Evolutionary conservation across 495 filamentous ascomycete species (phyloP).

Genomic region (Pyronema domesticum): DNA sequence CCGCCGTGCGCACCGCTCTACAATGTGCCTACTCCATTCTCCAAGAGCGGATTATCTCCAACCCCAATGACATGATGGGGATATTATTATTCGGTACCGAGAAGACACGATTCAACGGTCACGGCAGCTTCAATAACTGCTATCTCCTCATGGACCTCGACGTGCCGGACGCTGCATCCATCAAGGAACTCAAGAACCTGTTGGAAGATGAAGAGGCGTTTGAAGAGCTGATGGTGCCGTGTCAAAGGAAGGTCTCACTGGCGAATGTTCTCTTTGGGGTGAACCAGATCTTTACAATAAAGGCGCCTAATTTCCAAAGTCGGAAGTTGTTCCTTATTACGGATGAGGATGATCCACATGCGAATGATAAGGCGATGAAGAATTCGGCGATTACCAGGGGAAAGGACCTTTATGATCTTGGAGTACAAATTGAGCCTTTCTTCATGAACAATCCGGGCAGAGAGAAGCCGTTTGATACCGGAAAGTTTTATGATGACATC

Average conservation of each 20-base stretch:
- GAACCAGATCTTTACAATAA: conserved; percentile 92
- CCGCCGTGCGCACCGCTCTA: conserved; percentile 46
- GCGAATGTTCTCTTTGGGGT: conserved; percentile 83
- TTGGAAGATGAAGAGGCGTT: conserved; percentile 54
- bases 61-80: conserved; percentile 94
- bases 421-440: conserved; percentile 84
- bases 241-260: conserved; percentile 55
- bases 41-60: conserved; percentile 94
- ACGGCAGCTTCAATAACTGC: conserved; percentile 67
- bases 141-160: conserved; percentile 84
- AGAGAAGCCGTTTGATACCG: conserved; percentile 53
- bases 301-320: conserved; percentile 83
- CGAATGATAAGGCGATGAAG: conserved; percentile 45
- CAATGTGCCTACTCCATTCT: conserved; percentile 91
- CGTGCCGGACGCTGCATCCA: conserved; percentile 68
- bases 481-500: conserved; percentile 88
- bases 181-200: conserved; percentile 56
- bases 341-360: conserved; percentile 80
- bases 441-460: conserved; percentile 60
- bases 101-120: conserved; percentile 62
- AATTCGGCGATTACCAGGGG: conserved; percentile 69
- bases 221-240: conserved; percentile 48
- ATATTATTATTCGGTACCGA: conserved; percentile 87
- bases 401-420: conserved; percentile 88
- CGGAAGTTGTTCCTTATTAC: conserved; percentile 87